Base-by-base conservation (phyloP, 2,329 filamentous ascomycete genomes). In the Phialophora chinensis region DNA sequence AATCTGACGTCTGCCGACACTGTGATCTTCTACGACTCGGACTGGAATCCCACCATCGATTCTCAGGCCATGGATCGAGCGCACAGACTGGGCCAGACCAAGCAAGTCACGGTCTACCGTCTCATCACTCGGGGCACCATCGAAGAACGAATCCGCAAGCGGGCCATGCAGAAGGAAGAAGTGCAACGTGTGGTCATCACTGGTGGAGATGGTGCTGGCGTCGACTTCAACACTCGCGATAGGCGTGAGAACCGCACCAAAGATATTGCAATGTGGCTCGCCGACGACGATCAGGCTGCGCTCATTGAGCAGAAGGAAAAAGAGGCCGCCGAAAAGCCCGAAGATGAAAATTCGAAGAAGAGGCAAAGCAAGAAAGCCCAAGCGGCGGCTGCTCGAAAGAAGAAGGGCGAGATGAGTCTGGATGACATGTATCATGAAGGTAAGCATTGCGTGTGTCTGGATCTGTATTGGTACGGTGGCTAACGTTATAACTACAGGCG, bases 341-440 rank as follows among this genome's bases (percentile, higher is more conserved):
- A 91, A 68, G 88, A 80, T 42, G 77, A 79, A 58, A 76, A 73
- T 60, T 80, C 78, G 73, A 86, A 85, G 77, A 82, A 85, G 77
- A 82, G 82, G 69, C 25, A 49, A n/a, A 80, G 79, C 55, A 90
- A 89, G 80, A 88, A 86, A 65, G 85, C 85, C 66, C 81, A 78
- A 47, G 78, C 82, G 50, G 79, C 79, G n/a, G 79, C 78, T 58
- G 75, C 75, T 4, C 77, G 74, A 44, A 86, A 87, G 74, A 94
- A 90, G 73, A 85, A 82, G 78, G 78, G 79, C 62, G 87, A 89
- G 77, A 80, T 89, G 70, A 88, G 85, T 75, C 81, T 98, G 79
- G 95, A 98, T 78, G 94, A 97, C 76, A 93, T 99, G 91, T 99
- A 99, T 81, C 95, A 99, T 78, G 95, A 99, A 85, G 95, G 95